A percentile compares a stretch with the other conserved stretches of the same genome.
phyloP scores from a whole-genome alignment of 106 monocot genomes.

The Allium sativum region DNA sequence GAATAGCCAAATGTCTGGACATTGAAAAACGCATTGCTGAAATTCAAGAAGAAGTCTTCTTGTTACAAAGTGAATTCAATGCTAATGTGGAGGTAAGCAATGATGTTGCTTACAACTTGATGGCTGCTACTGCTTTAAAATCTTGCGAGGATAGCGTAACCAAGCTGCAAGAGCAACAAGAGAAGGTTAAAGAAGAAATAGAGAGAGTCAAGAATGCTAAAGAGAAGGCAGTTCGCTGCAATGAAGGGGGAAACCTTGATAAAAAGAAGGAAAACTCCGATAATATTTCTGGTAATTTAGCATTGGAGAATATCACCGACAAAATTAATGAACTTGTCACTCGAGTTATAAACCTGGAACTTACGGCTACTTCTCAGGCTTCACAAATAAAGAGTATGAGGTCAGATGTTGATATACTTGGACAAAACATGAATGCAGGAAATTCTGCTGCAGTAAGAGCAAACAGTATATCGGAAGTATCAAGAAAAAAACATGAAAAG shows the following conservation, averaged over 20 bases:
- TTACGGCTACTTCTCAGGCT: slow-evolving; percentile 14
- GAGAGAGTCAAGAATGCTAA: slow-evolving; percentile 18
- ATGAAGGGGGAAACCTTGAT: not conserved
- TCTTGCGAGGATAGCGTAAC: slow-evolving; percentile 35
- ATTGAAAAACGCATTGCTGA: slow-evolving; percentile 42
- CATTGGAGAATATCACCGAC: slow-evolving; percentile 20
- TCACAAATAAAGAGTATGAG: slow-evolving; percentile 18
- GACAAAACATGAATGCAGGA: not conserved
- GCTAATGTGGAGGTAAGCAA: slow-evolving; percentile 32
- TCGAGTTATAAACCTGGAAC: slow-evolving; percentile 20
- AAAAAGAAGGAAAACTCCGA: not conserved
- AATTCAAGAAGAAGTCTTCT: slow-evolving; percentile 40
- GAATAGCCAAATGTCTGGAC: slow-evolving; percentile 35
- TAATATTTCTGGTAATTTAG: slow-evolving; percentile 2
- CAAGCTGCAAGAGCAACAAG: slow-evolving; percentile 28
- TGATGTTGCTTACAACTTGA: slow-evolving; percentile 35
- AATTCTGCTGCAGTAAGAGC: not conserved
- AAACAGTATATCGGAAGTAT: not conserved
- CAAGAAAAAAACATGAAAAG: not conserved
- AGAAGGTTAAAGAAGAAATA: slow-evolving; percentile 11
- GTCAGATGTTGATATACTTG: slow-evolving; percentile 15
- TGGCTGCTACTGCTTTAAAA: slow-evolving; percentile 32
- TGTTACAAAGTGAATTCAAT: slow-evolving; percentile 27
- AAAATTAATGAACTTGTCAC: slow-evolving; percentile 23
- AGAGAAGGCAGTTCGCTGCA: slow-evolving; percentile 8